Conservation (phyloP, 257 asterid genomes). For the Penstemon newberryi region DNA sequence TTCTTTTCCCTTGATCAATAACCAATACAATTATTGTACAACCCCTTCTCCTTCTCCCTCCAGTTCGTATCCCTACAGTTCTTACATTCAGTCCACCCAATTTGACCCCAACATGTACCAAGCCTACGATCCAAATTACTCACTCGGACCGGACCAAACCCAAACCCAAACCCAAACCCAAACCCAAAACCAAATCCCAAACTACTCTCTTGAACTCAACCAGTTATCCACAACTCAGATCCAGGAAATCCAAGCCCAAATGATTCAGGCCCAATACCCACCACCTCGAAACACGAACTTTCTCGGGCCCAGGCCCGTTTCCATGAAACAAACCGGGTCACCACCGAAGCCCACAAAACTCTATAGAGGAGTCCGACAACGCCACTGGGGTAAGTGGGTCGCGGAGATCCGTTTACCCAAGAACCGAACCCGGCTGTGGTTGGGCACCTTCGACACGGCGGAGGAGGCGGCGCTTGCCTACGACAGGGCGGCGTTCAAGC, state of each 20-base stretch:
- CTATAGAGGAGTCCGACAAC: conserved; percentile 94
- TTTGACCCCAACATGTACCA: conserved; percentile 31
- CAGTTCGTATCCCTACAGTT: conserved; percentile 28
- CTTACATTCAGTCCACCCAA: conserved; percentile 27
- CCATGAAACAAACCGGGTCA: conserved; percentile 60
- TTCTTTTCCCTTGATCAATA: background rate
- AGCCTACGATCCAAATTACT: conserved; percentile 29
- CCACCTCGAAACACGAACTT: conserved; percentile 18
- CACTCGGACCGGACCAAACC: conserved; percentile 39
- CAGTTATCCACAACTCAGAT: conserved; percentile 48
- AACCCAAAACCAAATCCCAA: conserved; percentile 17
- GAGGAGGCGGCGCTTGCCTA: conserved; percentile 98
- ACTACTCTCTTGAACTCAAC: conserved; percentile 42
- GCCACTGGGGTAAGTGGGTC: conserved; percentile 99
- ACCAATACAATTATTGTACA: background rate
- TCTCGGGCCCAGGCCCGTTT: conserved; percentile 58
- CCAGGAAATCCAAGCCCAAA: conserved; percentile 56
- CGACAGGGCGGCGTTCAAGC: conserved; percentile 92
- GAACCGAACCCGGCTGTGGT: conserved; percentile 93
- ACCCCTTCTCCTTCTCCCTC: conserved; percentile 36
- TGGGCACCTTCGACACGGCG: conserved; percentile 92
- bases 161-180: conserved; percentile 28
- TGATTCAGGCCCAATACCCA: conserved; percentile 27
- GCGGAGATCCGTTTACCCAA: conserved; percentile 97
- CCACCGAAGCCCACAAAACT: conserved; percentile 81